Percentiles rank a stretch among this genome's conserved stretches.
phyloP scores from a whole-genome alignment of 495 filamentous ascomycete genomes.

The Pseudomonodictys pantanalensis region DNA sequence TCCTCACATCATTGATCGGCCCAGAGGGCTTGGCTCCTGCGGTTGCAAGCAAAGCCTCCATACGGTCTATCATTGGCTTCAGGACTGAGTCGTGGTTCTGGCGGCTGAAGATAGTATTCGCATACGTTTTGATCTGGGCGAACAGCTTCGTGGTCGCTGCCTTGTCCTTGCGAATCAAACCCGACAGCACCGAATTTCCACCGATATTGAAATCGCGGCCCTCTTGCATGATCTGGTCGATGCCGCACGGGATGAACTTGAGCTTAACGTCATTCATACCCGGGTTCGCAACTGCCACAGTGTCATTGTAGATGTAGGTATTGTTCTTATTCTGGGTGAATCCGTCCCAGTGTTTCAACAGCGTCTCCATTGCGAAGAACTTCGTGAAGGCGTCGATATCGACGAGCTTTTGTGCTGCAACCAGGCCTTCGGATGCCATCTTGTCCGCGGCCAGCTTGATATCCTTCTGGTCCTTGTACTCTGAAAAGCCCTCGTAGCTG shows the following conservation, averaged over 20 bases:
- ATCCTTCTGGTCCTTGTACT: constrained; percentile 8
- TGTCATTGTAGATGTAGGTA: constrained; percentile 19
- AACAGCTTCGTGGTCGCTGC: background rate
- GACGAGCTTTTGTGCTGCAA: constrained; percentile 1
- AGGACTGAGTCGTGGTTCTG: constrained; percentile 1
- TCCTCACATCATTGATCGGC: background rate
- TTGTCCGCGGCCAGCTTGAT: constrained; percentile 3
- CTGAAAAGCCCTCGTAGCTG: constrained; percentile 13
- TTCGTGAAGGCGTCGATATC: constrained; percentile 1
- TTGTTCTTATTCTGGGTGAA: constrained; percentile 12
- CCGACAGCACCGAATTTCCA: background rate
- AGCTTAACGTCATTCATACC: constrained; percentile 4
- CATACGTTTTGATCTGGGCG: background rate
- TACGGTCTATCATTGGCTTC: constrained; percentile 8
- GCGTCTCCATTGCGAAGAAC: constrained; percentile 11
- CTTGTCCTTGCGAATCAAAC: background rate
- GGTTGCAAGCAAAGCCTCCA: constrained; percentile 1
- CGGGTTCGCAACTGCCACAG: constrained; percentile 2
- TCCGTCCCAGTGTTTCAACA: constrained; percentile 17
- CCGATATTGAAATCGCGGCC: constrained; percentile 2
- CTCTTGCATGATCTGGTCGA: constrained; percentile 14
- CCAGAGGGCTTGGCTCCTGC: background rate
- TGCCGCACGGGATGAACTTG: constrained; percentile 16
- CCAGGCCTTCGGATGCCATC: constrained; percentile 5
- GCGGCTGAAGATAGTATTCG: constrained; percentile 9